Evolutionary conservation across 1,284 basidiomycete genomes (phyloP).

Genomic region (Trichosporon inkin): DNA sequence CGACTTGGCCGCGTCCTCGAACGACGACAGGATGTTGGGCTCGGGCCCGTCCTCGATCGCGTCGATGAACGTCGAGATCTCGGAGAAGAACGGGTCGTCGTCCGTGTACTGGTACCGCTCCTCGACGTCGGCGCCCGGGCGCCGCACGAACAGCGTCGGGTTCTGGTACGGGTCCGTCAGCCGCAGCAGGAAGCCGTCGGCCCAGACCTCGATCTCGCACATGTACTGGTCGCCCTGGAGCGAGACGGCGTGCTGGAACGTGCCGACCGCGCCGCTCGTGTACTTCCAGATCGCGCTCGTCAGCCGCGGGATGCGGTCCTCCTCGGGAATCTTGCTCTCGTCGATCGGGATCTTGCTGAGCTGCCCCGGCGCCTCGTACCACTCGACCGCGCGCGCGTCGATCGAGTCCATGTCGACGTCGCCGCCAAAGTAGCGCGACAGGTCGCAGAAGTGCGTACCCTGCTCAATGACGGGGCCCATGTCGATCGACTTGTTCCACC

Average conservation of each 20-base stretch:
- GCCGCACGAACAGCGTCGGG: conserved; percentile 77
- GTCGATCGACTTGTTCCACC: conserved; percentile 90
- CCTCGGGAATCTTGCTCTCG: conserved; percentile 48
- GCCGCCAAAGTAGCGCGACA: conserved; percentile 93
- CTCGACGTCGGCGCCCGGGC: conserved; percentile 78
- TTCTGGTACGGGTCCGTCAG: conserved; percentile 73
- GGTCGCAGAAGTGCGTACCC: conserved; percentile 71
- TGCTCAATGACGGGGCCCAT: conserved; percentile 91
- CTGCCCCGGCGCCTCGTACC: conserved; percentile 82
- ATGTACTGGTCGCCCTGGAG: conserved; percentile 87
- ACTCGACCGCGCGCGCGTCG: conserved; percentile 76
- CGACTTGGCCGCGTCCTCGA: conserved; percentile 73
- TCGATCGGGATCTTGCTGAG: conserved; percentile 67
- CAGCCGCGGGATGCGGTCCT: conserved; percentile 49
- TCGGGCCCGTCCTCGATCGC: conserved; percentile 59
- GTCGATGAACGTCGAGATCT: conserved; percentile 79
- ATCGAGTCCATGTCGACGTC: conserved; percentile 83
- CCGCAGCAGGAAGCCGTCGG: conserved; percentile 63
- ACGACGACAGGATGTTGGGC: conserved; percentile 48
- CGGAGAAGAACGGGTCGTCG: conserved; percentile 89
- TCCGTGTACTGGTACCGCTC: conserved; percentile 67
- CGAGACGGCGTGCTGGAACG: conserved; percentile 78
- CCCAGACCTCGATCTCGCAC: conserved; percentile 86
- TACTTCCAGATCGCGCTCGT: conserved; percentile 63
- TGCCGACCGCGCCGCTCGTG: conserved; percentile 83